Conservation (phyloP, 1,284 basidiomycete genomes). For the Cystobasidium sp. region DNA sequence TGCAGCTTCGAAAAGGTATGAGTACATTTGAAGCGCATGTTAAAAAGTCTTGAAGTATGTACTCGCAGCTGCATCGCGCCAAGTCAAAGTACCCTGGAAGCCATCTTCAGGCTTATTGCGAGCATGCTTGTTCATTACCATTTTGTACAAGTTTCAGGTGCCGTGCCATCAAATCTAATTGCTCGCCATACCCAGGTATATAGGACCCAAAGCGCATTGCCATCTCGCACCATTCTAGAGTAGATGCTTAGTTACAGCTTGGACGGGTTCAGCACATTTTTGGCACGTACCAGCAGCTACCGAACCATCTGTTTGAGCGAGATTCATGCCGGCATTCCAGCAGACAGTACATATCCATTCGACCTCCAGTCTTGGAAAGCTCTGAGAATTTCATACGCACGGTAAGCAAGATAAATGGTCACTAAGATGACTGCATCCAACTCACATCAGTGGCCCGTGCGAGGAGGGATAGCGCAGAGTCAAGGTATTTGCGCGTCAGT, state of each 20-base stretch:
- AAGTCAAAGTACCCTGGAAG: too few relatives aligned
- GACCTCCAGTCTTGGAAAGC: slow-evolving; percentile 7
- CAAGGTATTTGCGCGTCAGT: background rate
- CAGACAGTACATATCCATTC: slow-evolving; percentile 28
- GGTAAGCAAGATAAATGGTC: background rate
- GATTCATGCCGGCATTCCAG: slow-evolving; percentile 25
- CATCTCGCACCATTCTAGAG: slow-evolving; percentile 18
- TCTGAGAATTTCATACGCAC: background rate
- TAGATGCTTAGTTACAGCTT: background rate
- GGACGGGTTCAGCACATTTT: background rate
- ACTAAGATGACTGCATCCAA: too few relatives aligned
- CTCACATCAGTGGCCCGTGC: background rate
- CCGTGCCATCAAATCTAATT: slow-evolving; percentile 4
- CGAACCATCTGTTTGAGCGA: background rate
- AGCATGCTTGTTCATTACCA: too few relatives aligned
- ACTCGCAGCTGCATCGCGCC: background rate
- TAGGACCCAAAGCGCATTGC: slow-evolving; percentile 20
- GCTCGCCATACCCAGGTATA: slow-evolving; percentile 31
- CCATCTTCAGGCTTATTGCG: too few relatives aligned
- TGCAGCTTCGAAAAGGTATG: slow-evolving; percentile 6
- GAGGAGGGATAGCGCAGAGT: slow-evolving; percentile 4
- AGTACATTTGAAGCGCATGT: slow-evolving; percentile 7
- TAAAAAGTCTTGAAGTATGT: background rate
- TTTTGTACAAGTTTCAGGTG: background rate
- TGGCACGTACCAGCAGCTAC: slow-evolving; percentile 2